A percentile compares a stretch with the other conserved stretches of the same genome.
Conservation (phyloP, 2,329 filamentous ascomycete genomes). For the Periglandula ipomoeae region DNA sequence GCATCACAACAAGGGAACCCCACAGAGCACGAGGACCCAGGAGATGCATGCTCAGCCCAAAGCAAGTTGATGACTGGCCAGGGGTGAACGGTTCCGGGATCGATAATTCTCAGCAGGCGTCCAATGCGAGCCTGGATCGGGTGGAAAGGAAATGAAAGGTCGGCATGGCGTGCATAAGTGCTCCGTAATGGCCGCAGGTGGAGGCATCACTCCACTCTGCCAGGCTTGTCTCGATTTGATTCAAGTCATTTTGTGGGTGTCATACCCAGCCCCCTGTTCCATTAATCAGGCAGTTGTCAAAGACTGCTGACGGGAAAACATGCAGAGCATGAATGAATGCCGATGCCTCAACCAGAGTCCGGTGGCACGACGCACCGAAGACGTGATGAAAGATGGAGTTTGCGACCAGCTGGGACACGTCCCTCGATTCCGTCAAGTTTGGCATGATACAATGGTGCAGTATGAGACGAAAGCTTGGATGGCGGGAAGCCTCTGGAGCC, state of each 20-base stretch:
- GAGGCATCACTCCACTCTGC: neutral
- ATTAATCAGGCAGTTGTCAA: neutral
- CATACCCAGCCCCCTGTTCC: neutral
- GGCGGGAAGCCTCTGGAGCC: neutral
- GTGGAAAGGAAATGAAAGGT: conserved; percentile 8
- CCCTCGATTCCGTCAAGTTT: too few species aligned
- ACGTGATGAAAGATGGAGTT: neutral
- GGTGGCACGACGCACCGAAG: neutral
- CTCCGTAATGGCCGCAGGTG: conserved; percentile 3
- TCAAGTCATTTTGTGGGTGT: neutral
- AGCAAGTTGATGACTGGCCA: conserved; percentile 2
- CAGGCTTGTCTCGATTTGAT: neutral
- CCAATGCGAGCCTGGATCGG: conserved; percentile 8
- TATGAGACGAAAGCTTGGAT: too few species aligned
- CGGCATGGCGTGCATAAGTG: conserved; percentile 7
- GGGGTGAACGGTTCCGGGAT: neutral
- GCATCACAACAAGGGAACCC: too few species aligned
- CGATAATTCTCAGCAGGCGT: neutral
- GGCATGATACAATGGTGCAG: too few species aligned
- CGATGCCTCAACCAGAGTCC: neutral
- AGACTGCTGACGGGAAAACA: neutral
- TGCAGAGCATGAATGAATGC: neutral
- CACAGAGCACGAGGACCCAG: too few species aligned
- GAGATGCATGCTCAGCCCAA: too few species aligned
- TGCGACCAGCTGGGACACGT: too few species aligned